Evolutionary conservation across 2,329 filamentous ascomycete genomes (phyloP).

Genomic region (Alternaria sp.): DNA sequence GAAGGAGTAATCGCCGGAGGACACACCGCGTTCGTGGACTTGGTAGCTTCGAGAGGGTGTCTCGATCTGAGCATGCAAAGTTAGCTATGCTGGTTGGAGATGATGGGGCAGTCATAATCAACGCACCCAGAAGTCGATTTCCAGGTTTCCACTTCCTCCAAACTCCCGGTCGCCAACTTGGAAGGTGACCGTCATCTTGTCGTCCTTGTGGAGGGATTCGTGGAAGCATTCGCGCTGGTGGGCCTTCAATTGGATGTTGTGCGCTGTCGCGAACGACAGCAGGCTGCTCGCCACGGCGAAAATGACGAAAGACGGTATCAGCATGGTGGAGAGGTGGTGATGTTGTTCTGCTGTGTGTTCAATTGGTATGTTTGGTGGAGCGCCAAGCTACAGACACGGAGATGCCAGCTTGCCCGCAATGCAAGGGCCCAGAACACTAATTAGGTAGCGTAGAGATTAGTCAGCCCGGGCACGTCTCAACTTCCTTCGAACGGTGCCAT

Average conservation of each 20-base stretch:
- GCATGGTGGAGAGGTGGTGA: constrained; percentile 39
- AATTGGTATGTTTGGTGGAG: constrained; percentile 15
- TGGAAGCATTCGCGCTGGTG: constrained; percentile 98
- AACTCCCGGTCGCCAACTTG: constrained; percentile 98
- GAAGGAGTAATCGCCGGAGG: constrained; percentile 93
- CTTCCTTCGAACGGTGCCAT: background rate
- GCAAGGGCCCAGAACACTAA: constrained; percentile 24
- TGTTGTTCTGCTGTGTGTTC: constrained; percentile 23
- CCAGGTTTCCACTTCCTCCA: constrained; percentile 90
- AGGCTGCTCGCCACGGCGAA: constrained; percentile 62
- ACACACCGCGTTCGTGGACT: constrained; percentile 79
- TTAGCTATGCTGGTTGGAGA: constrained; percentile 19
- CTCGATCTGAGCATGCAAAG: constrained; percentile 66
- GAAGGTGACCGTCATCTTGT: constrained; percentile 98
- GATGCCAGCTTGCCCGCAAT: constrained; percentile 47
- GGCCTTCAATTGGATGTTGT: constrained; percentile 94
- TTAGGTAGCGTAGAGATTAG: constrained; percentile 8
- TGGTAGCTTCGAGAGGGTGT: constrained; percentile 80
- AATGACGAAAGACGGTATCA: constrained; percentile 49
- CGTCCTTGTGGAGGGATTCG: constrained; percentile 88
- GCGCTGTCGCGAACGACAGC: constrained; percentile 73
- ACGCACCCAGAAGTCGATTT: constrained; percentile 96
- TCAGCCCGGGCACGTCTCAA: constrained; percentile 8
- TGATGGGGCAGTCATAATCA: constrained; percentile 5
- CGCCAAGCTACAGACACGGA: constrained; percentile 33